A percentile compares a stretch with the other conserved stretches of the same genome.
Conservation (phyloP, 352 stramenopile species). For the Globisporangium takayamanum region DNA sequence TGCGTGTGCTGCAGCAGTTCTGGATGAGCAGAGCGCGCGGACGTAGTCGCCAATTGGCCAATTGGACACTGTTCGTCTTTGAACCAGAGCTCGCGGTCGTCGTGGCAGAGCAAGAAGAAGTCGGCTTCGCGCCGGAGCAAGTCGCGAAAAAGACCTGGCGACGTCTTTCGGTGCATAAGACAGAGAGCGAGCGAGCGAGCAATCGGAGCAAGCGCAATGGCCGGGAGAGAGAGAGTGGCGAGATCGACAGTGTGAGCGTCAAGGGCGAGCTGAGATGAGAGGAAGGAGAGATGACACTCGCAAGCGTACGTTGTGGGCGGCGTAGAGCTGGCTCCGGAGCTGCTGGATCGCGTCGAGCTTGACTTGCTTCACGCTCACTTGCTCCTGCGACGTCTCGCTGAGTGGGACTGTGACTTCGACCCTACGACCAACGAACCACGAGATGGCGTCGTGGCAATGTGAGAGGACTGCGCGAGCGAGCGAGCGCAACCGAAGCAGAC, state of each 20-base stretch:
- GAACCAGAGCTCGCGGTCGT: constrained; percentile 37
- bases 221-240: background rate
- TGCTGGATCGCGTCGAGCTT: constrained; percentile 55
- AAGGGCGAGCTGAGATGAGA: background rate
- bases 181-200: background rate
- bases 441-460: background rate
- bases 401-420: constrained; percentile 35
- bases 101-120: constrained; percentile 38
- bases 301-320: constrained; percentile 12
- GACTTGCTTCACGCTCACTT: constrained; percentile 40
- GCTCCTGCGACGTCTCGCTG: constrained; percentile 24
- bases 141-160: constrained; percentile 17
- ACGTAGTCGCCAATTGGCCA: constrained; percentile 39
- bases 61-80: constrained; percentile 46
- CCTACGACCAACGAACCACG: constrained; percentile 2
- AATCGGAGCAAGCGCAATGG: background rate
- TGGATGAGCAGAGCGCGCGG: constrained; percentile 4
- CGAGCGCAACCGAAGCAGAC: background rate
- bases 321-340: constrained; percentile 27
- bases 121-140: constrained; percentile 32
- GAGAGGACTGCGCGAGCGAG: background rate
- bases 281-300: background rate
- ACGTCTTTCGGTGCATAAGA: constrained; percentile 4
- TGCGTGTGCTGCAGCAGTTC: background rate
- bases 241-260: too few relatives aligned